Conservation (phyloP, 78 protist genomes). For the Speleostelium caveatum region DNA sequence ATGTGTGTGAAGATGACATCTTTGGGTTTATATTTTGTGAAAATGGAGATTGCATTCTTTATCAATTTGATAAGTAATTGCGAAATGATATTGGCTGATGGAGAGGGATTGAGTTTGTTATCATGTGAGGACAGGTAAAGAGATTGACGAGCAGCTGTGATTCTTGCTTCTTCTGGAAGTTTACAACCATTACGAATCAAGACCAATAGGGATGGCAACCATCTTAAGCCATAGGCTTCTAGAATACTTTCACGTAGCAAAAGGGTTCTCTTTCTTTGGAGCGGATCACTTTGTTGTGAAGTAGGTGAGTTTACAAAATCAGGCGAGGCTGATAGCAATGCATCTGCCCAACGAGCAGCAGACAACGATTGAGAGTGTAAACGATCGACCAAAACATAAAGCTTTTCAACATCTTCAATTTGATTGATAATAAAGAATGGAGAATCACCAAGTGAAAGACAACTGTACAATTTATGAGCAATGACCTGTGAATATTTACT, state of each 20-base stretch:
- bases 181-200: slow-evolving; percentile 46
- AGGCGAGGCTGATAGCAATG: slow-evolving; percentile 61
- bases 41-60: slow-evolving; percentile 15
- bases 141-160: slow-evolving; percentile 68
- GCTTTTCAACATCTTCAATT: slow-evolving; percentile 29
- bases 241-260: slow-evolving; percentile 28
- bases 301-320: neutral
- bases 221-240: slow-evolving; percentile 46
- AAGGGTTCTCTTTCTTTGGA: slow-evolving; percentile 20
- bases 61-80: slow-evolving; percentile 21
- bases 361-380: slow-evolving; percentile 34
- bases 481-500: slow-evolving; percentile 41
- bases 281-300: slow-evolving; percentile 14
- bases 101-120: slow-evolving; percentile 52
- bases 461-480: slow-evolving; percentile 9
- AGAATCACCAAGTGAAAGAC: slow-evolving; percentile 33
- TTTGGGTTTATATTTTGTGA: slow-evolving; percentile 24
- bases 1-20: slow-evolving; percentile 3
- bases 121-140: slow-evolving; percentile 43
- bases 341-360: slow-evolving; percentile 67
- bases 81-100: slow-evolving; percentile 55
- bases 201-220: slow-evolving; percentile 59
- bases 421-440: slow-evolving; percentile 51
- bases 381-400: slow-evolving; percentile 39
- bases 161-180: slow-evolving; percentile 69